phyloP scores from a whole-genome alignment of 305 asterid genomes.

The Petunia hybrid region DNA sequence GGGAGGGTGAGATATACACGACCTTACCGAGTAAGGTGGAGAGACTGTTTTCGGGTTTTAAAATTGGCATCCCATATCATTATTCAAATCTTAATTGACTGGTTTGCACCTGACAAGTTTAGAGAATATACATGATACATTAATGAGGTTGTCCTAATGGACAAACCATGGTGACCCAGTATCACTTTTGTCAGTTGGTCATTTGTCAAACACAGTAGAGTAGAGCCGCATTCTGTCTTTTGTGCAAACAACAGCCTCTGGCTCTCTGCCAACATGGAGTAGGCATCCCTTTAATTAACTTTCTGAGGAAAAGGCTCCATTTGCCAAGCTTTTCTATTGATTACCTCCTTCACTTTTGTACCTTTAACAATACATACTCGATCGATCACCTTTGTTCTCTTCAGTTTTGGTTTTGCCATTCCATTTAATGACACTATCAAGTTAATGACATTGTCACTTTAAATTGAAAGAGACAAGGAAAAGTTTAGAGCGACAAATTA shows the following conservation, averaged over 20 bases:
- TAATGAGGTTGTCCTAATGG: not conserved
- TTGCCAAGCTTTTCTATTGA: not conserved
- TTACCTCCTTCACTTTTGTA: not conserved
- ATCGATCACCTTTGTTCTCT: not conserved
- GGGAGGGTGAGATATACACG: no score
- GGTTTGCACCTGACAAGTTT: no score
- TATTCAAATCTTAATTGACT: no score
- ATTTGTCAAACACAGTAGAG: not conserved
- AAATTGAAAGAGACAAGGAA: not conserved
- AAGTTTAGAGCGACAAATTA: no score
- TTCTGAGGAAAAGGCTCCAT: not conserved
- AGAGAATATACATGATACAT: not conserved
- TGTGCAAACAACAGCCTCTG: not conserved
- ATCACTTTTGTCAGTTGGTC: not conserved
- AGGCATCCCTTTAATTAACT: not conserved
- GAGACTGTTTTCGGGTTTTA: no score
- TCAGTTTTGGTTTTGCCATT: not conserved
- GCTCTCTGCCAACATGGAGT: no score
- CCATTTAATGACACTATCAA: not conserved
- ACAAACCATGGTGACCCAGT: not conserved
- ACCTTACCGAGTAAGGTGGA: no score
- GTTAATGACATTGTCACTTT: no score
- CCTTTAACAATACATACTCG: not conserved
- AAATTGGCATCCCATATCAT: no score
- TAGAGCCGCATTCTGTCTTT: not conserved